Percentiles rank a stretch among this genome's conserved stretches.
Evolutionary conservation across 2,329 filamentous ascomycete species (phyloP).

Genomic region (Dactylellina sp.): DNA sequence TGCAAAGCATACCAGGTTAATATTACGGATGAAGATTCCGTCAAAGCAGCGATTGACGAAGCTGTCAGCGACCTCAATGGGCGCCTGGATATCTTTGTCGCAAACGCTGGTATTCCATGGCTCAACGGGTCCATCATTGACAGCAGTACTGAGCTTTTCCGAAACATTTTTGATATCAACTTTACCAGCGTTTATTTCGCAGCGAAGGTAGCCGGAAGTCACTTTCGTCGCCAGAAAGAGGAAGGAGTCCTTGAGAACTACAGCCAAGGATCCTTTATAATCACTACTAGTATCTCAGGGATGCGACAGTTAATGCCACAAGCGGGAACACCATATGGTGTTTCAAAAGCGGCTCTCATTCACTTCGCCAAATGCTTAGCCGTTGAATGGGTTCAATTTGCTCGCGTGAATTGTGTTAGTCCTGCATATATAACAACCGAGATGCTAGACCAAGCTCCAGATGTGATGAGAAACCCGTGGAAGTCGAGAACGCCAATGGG

Average conservation of each 20-base stretch:
- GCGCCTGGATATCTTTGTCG: conserved; percentile 80
- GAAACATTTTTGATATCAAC: conserved; percentile 76
- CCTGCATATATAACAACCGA: conserved; percentile 82
- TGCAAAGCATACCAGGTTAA: conserved; percentile 72
- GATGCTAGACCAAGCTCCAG: conserved; percentile 74
- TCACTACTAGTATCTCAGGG: conserved; percentile 81
- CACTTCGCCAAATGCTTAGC: conserved; percentile 72
- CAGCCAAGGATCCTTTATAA: conserved; percentile 77
- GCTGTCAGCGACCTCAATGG: conserved; percentile 76
- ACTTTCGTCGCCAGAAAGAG: conserved; percentile 73
- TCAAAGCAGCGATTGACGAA: conserved; percentile 68
- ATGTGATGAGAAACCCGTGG: conserved; percentile 77
- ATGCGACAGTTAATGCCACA: conserved; percentile 83
- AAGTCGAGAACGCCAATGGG: conserved; percentile 83
- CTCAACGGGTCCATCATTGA: conserved; percentile 62
- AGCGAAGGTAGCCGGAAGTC: conserved; percentile 75
- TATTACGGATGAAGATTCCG: conserved; percentile 69
- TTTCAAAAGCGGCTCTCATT: conserved; percentile 74
- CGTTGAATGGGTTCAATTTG: conserved; percentile 81
- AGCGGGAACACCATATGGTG: conserved; percentile 78
- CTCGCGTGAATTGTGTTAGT: conserved; percentile 77
- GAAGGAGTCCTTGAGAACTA: conserved; percentile 68
- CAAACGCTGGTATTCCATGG: conserved; percentile 80
- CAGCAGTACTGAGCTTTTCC: conserved; percentile 10
- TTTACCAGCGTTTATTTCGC: conserved; percentile 83